Evolutionary conservation across 768 basidiomycete species (phyloP).

Genomic region (Tulasnella calospora): DNA sequence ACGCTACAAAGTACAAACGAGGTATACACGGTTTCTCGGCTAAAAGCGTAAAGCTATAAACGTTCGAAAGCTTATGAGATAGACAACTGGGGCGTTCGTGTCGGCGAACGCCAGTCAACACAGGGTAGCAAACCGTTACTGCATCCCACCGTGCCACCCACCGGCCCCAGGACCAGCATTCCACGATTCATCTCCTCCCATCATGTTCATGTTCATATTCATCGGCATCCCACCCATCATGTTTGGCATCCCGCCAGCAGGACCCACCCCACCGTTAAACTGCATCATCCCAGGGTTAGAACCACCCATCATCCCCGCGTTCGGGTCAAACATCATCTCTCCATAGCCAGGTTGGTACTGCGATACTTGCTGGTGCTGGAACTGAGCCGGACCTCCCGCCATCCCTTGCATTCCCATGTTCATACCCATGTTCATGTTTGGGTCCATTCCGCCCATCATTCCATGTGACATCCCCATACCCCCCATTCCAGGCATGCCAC

Average conservation of each 20-base stretch:
- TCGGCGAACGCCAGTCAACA: too few relatives aligned
- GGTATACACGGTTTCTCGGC: neutral
- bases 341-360: neutral
- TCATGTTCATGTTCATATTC: slow-evolving; percentile 31
- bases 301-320: slow-evolving; percentile 14
- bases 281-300: neutral
- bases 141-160: slow-evolving; percentile 6
- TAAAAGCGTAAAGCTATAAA: neutral
- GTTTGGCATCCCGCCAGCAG: slow-evolving; percentile 31
- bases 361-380: neutral
- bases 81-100: neutral
- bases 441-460: slow-evolving; percentile 31
- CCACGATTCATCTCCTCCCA: neutral
- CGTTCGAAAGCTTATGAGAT: neutral
- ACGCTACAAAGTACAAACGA: neutral
- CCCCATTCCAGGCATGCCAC: slow-evolving; percentile 24
- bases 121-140: neutral
- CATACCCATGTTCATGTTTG: slow-evolving; percentile 28
- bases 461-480: slow-evolving; percentile 23
- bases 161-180: neutral
- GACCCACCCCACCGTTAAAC: slow-evolving; percentile 19
- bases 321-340: slow-evolving; percentile 19
- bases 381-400: neutral
- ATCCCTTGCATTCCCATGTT: slow-evolving; percentile 34
- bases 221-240: slow-evolving; percentile 34